Evolutionary conservation across 495 filamentous ascomycete species (phyloP), one percentile per base, ranked within the genome.

Genomic region (Parathielavia appendiculata): DNA sequence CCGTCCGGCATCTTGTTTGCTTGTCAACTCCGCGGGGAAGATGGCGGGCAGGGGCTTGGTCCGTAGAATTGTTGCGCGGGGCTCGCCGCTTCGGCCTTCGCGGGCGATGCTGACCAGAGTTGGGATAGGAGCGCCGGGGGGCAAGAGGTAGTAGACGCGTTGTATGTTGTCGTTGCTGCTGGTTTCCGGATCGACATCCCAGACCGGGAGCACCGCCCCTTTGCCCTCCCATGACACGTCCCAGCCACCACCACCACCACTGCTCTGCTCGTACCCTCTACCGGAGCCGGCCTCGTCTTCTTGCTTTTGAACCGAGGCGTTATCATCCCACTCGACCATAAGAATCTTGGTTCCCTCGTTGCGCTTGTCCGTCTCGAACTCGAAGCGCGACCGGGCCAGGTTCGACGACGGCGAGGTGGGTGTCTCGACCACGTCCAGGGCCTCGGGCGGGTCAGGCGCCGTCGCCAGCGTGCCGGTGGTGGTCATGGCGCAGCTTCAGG

Each of bases 301-400:
- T 32, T 38, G 34, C 11, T 36, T 39, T 35, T 8, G 58, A 22
- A 78, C 72, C 35, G 83, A 77, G 36, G 26, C 26, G 26, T 30
- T 6, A 30, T 84, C 83, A 61, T 89, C 83, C 89, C 89, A 92
- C 60, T 92, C 87, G 12, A 92, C 81, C 87, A 92, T 90, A 48
- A 92, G 68, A 47, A 95, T 85, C 73, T 92, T 92, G 34, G 87
- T 91, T 10, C 89, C 90, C 39, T 91, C 88, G 62, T 88, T 89
- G 2, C 79, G 86, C 61, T 82, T 83, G 43, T 86, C 87, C 5
- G 84, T 76, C 69, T 91, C 87, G 63, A 92, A 91, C 67, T 92
- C 90, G 71, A 91, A 95, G 20, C 89, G 85, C n/a, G 88, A 88
- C 14, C 91, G 74, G 2, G 85, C 85, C 51, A 61, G 59, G 62